Base-by-base conservation (phyloP, 257 asterid species). In the Solanum habrochaites region DNA sequence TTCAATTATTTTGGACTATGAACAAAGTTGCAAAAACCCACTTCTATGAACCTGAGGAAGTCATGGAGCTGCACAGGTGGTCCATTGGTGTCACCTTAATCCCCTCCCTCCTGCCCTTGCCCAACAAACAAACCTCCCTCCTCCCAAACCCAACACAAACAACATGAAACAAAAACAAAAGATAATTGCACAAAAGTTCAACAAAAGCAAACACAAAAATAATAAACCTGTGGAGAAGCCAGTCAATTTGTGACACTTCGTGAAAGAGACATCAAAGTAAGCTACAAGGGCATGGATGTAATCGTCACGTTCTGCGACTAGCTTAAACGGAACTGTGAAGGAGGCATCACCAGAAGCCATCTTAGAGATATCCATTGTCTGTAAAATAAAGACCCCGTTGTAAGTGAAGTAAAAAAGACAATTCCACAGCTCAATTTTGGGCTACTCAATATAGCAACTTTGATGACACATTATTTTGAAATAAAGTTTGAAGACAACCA, bases 361-460 rank as follows among this genome's bases (percentile, higher is more conserved):
- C 94, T 95, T 97, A 27, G 98, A 96, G 83, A 97, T 97, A 92
- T 97, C 98, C 98, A 97, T 94, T 18, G 99, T 93, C 98, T 97
- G 90, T 85, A 86, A 86, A 88, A 85, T 64, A 29, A 88, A 9
- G 40, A 78, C 23, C 27, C 42, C 7, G 11, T 15, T 78, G 84
- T 78, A 45, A 78, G 84, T 47, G 9, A 45, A 78, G 66, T 78
- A 78, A 45, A 4, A 77, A 15, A 45, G 25, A 74, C 56, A 47
- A 45, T 27, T 27, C 18, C 42, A 78, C 15, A 43, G 13, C 42
- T 45, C 84, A 78, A 25, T 47, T 31, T 77, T 11, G 27, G 84
- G 84, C 66, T 29, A 45, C 42, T 78, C 39, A 78, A 60, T 29
- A 72, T 43, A 7, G 86, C 32, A 16, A 37, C 78, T 66, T 56